Evolutionary conservation across 2,329 filamentous ascomycete species (phyloP).

Genomic region (Chaetomium sp.): DNA sequence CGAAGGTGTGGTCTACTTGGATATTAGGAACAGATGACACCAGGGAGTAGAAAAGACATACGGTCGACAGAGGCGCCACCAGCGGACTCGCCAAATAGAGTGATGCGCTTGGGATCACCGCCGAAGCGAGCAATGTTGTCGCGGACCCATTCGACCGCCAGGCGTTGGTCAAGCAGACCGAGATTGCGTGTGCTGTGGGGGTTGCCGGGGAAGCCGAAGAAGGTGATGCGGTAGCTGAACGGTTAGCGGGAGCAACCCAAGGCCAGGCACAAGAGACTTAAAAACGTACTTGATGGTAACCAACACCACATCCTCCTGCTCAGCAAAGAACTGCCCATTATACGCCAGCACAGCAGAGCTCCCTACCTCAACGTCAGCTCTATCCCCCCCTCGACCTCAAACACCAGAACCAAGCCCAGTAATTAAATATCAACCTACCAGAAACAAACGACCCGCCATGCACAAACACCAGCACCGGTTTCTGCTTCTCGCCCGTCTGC

Average conservation of each 20-base stretch:
- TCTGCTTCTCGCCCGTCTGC: constrained; percentile 21
- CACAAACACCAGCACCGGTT: constrained; percentile 34
- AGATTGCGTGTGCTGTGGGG: constrained; percentile 33
- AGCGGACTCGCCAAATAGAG: constrained; percentile 40
- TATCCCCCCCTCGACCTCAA: too few species aligned
- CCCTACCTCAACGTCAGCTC: not conserved
- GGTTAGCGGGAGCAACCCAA: not conserved
- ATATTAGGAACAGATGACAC: too few species aligned
- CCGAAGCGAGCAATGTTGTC: constrained; percentile 42
- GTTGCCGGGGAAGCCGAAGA: constrained; percentile 37
- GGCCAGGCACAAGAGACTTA: not conserved
- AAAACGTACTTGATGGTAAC: constrained; percentile 35
- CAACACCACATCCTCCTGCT: constrained; percentile 38
- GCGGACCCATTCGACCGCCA: constrained; percentile 43
- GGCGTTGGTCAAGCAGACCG: constrained; percentile 44
- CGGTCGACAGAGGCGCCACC: constrained; percentile 27
- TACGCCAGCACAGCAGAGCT: constrained; percentile 32
- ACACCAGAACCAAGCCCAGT: too few species aligned
- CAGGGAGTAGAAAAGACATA: too few species aligned
- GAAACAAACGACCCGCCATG: constrained; percentile 31
- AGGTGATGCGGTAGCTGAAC: constrained; percentile 34
- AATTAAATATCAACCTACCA: constrained; percentile 18
- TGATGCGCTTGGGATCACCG: constrained; percentile 36
- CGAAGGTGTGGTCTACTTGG: constrained; percentile 15
- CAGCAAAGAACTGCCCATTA: constrained; percentile 37